Evolutionary conservation across 768 basidiomycete species (phyloP), one percentile per base, ranked within the genome.

Genomic region (Galerina sulciceps): DNA sequence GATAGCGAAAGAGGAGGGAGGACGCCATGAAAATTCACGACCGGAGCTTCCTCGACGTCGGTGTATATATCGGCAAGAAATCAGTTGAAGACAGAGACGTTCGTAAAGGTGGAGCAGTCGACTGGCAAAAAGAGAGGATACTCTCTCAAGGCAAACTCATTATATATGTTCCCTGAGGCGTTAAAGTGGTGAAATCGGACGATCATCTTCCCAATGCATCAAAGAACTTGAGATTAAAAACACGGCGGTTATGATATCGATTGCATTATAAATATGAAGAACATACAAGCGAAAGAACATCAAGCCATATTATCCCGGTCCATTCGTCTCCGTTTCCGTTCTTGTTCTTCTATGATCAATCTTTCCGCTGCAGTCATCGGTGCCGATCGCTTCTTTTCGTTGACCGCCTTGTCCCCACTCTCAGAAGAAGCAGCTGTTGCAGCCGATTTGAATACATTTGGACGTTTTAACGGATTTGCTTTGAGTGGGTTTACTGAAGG

Each of bases 321-420:
- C 86, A 91, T 88, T 62, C 85, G 78, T 63, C 93, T 79, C 71
- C 88, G 82, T 74, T 96, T 96, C 69, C 94, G 81, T 72, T 94
- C 93, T 75, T 92, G 91, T 26, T 97, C 94, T 77, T 98, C 96
- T 57, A 87, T 64, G 59, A 97, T 96, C 58, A 99, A 74, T 61
- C 84, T 80, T 73, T 98, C 96, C 14, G 91, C 91, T 22, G 91
- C 92, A 65, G 87, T 86, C 83, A 95, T 85, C 49, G 85, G 77
- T 10, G 82, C 83, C 5, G 82, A 66, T 40, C 88, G 81, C 76
- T 90, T 89, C 79, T 81, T 86, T 43, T 85, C 84, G 37, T 79
- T 82, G 10, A 59, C 65, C 59, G 73, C 69, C 42, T 74, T 76
- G 45, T 69, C 67, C 10, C 74, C 79, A 44, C 68, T 66, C 62